Conservation (phyloP, 129 eudicot species). For the Gnaphalium uliginosum region DNA sequence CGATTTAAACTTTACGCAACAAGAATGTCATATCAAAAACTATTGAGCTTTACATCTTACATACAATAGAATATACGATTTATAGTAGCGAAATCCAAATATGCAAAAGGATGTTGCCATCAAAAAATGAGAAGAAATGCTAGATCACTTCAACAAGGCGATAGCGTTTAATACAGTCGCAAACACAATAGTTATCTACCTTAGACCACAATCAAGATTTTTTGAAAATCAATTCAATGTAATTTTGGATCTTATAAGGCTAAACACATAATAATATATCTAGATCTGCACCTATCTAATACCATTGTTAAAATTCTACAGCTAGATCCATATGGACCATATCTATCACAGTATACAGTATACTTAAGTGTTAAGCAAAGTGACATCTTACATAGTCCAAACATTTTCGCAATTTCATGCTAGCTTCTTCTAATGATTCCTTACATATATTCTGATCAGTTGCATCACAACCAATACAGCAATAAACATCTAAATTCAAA, state of each 20-base stretch:
- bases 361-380: slow-evolving; percentile 6
- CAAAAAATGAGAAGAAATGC: neutral
- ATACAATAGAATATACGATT: neutral
- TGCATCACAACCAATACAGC: slow-evolving; percentile 4
- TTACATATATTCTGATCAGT: neutral
- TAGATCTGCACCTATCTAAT: neutral
- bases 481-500: slow-evolving; percentile 10
- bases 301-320: neutral
- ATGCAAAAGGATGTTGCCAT: neutral
- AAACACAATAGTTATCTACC: neutral
- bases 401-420: neutral
- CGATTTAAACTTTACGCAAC: neutral
- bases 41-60: neutral
- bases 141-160: neutral
- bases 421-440: slow-evolving; percentile 6
- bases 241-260: slow-evolving; percentile 9
- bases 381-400: slow-evolving; percentile 9
- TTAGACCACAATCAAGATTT: neutral
- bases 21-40: neutral
- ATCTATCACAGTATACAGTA: too few species aligned
- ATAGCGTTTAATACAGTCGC: neutral
- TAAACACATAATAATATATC: neutral
- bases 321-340: slow-evolving; percentile 16
- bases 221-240: neutral
- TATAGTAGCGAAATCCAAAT: neutral